Evolutionary conservation across 2,329 filamentous ascomycete genomes (phyloP), one percentile per base, ranked within the genome.

Genomic region (Monilinia vaccinii-corymbosi): DNA sequence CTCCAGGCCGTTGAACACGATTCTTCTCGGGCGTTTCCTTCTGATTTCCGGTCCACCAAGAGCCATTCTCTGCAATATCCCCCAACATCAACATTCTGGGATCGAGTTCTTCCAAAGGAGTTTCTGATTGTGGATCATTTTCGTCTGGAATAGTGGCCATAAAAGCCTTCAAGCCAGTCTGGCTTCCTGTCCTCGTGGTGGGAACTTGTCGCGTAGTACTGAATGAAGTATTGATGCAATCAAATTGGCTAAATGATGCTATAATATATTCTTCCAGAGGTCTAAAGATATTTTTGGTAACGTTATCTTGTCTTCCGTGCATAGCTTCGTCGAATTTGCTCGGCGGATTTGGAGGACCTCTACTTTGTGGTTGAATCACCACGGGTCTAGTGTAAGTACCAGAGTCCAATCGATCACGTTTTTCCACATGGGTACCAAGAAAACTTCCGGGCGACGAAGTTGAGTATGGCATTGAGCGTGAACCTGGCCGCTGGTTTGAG

Each of bases 151-250:
- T 50, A 16, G 70, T 65, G 31, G 62, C 73, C 64, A 64, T 60
- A 10, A 40, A 51, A 28, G 23, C 56, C 23, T 62, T 65, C 25
- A 65, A 64, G 11, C 51, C 64, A n/a, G 65, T 67, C 58, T 67
- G 68, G 56, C 67, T 72, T 60, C 64, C 68, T 56, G 61, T 65
- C 65, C 55, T 64, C 52, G 62, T 68, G 63, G 58, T 68, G 67
- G 64, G 69, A 4, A 61, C 61, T 34, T 75, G 75, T 49, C 80
- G 79, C 49, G 76, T 73, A 1, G 80, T 80, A 42, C 80, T 76
- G 70, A 96, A 96, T 0, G 91, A 92, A 16, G 77, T 78, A 71
- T 94, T 95, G n/a, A 96, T 74, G 64, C 81, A 85, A 56, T 87
- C 80, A 65, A 85, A 85, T 0, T 85, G 85, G 58, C 82, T 80